These are phyloP conservation scores for Bacidia gigantensis DNA, from an alignment of 495 filamentous ascomycete species.

Conservation along the genomic window DNA sequence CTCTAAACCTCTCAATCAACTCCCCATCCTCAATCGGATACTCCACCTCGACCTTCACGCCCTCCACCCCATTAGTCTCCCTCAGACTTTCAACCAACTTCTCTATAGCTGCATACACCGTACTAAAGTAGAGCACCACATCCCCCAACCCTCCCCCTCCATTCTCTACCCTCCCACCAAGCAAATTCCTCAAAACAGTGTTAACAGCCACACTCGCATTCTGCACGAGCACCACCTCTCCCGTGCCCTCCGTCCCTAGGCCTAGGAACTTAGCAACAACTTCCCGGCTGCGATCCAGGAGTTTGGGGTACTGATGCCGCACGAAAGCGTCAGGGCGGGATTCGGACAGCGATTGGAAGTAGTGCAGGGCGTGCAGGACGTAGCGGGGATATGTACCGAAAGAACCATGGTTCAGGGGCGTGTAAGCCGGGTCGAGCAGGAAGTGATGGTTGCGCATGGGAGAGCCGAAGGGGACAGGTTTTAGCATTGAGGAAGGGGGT, in stretches of 20 bases:
- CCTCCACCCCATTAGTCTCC: conserved; percentile 36
- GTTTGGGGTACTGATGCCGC: conserved; percentile 41
- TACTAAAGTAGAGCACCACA: conserved; percentile 53
- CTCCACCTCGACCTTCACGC: conserved; percentile 28
- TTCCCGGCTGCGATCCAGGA: conserved; percentile 48
- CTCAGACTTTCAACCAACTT: conserved; percentile 54
- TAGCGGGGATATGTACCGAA: conserved; percentile 59
- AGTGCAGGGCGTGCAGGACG: conserved; percentile 42
- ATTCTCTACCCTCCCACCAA: neutral
- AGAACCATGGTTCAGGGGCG: conserved; percentile 77
- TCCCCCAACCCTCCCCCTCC: conserved; percentile 39
- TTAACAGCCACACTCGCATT: conserved; percentile 75
- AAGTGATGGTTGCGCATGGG: conserved; percentile 52
- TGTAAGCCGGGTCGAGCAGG: conserved; percentile 50
- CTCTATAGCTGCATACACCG: conserved; percentile 64
- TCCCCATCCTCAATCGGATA: conserved; percentile 35
- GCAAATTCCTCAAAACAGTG: conserved; percentile 61
- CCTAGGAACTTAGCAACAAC: conserved; percentile 51
- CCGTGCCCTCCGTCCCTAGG: conserved; percentile 28
- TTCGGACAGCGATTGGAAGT: conserved; percentile 49
- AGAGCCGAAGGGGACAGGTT: conserved; percentile 33
- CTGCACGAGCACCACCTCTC: conserved; percentile 59
- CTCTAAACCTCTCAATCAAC: conserved; percentile 1
- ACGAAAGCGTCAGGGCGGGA: conserved; percentile 58
- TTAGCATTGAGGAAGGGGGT: no score